Conservation (phyloP, 495 filamentous ascomycete species). For the Xylaria intraflava region DNA sequence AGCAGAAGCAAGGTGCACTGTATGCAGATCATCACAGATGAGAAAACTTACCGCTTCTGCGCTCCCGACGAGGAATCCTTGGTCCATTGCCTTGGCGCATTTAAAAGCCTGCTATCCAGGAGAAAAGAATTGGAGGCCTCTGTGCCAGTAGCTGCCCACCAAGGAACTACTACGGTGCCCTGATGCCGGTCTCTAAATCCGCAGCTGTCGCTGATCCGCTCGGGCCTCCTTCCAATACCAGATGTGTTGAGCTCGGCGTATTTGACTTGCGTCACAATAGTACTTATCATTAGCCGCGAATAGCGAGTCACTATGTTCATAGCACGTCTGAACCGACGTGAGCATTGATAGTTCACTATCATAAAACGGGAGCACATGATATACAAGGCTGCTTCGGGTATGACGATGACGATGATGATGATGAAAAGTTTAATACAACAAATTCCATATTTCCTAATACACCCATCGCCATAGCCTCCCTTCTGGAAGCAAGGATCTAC, state of each 20-base stretch:
- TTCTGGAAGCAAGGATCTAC: background rate
- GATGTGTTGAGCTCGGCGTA: background rate
- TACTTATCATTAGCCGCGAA: background rate
- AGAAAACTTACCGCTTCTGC: slow-evolving; percentile 86
- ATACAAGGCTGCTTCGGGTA: slow-evolving; percentile 12
- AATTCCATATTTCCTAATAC: slow-evolving; percentile 6
- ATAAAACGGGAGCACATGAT: slow-evolving; percentile 4
- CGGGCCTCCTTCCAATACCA: background rate
- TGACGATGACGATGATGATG: slow-evolving; percentile 16
- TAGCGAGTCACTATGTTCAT: background rate
- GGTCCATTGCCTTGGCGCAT: slow-evolving; percentile 75
- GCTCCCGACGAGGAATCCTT: slow-evolving; percentile 74
- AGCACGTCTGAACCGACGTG: background rate
- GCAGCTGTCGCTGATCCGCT: background rate
- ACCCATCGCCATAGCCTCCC: background rate
- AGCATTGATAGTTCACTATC: slow-evolving; percentile 3
- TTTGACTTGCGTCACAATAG: background rate
- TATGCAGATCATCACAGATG: slow-evolving; percentile 89
- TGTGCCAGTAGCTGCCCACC: slow-evolving; percentile 24
- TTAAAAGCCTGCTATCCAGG: slow-evolving; percentile 83
- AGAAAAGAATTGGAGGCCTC: slow-evolving; percentile 48
- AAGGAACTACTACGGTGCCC: slow-evolving; percentile 4
- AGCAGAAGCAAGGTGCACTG: slow-evolving; percentile 79
- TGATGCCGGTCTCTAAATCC: background rate
- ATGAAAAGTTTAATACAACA: slow-evolving; percentile 16